Evolutionary conservation across 805 yeast genomes (phyloP).

Genomic region (Myxozyma neglecta): DNA sequence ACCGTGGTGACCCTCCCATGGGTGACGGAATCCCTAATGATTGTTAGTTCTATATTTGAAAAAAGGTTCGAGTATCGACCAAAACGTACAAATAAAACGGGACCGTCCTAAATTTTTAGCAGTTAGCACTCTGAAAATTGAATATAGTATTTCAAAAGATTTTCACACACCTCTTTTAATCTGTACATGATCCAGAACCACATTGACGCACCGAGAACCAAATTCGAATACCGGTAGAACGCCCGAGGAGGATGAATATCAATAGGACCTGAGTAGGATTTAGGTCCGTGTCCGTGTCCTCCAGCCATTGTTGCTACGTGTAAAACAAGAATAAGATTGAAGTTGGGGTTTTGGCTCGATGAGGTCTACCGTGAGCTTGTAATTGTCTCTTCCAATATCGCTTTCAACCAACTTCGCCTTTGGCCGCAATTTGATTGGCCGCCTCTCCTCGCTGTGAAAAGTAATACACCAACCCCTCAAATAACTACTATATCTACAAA

Average conservation of each 20-base stretch:
- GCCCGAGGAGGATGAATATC: constrained; percentile 59
- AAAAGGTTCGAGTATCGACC: background rate
- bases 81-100: constrained; percentile 43
- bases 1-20: constrained; percentile 47
- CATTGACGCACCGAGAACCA: constrained; percentile 77
- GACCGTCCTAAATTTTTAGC: constrained; percentile 40
- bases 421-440: constrained; percentile 6
- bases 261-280: constrained; percentile 59
- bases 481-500: background rate
- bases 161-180: constrained; percentile 42
- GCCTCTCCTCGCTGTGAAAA: background rate
- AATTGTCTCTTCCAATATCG: background rate
- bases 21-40: constrained; percentile 37
- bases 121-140: background rate
- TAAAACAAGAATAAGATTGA: background rate
- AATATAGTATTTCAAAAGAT: background rate
- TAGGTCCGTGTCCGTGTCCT: constrained; percentile 32
- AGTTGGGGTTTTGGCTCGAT: background rate
- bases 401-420: background rate
- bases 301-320: constrained; percentile 25
- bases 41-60: background rate
- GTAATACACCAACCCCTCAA: too few species aligned
- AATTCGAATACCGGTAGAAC: constrained; percentile 59
- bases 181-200: constrained; percentile 88
- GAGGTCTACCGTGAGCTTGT: background rate